phyloP scores from a whole-genome alignment of 495 filamentous ascomycete species.

The Glutinoglossum americanum region DNA sequence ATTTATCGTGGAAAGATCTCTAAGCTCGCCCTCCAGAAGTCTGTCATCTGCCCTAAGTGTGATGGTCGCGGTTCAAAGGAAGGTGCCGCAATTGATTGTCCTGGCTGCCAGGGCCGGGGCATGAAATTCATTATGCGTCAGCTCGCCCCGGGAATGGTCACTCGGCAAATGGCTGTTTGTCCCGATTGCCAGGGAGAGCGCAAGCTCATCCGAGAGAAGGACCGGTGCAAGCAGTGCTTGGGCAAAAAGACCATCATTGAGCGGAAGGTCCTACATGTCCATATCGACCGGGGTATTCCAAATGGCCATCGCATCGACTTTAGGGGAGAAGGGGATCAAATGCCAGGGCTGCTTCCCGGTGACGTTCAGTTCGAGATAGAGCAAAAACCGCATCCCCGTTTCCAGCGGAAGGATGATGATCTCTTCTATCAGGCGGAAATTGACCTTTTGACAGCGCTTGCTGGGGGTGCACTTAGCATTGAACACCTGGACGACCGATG shows the following conservation, averaged over 20 bases:
- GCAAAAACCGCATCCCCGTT: slow-evolving; percentile 87
- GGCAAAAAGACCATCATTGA: slow-evolving; percentile 97
- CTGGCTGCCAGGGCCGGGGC: slow-evolving; percentile 75
- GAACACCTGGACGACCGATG: slow-evolving; percentile 96
- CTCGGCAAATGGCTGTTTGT: slow-evolving; percentile 98
- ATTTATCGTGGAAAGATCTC: slow-evolving; percentile 96
- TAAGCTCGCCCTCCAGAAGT: slow-evolving; percentile 91
- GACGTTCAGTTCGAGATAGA: slow-evolving; percentile 97
- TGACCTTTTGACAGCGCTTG: slow-evolving; percentile 86
- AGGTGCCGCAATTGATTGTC: slow-evolving; percentile 78
- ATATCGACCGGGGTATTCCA: slow-evolving; percentile 86
- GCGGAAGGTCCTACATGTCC: slow-evolving; percentile 93
- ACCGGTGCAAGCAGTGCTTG: slow-evolving; percentile 79
- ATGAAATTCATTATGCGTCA: slow-evolving; percentile 99
- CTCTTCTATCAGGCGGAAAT: slow-evolving; percentile 91
- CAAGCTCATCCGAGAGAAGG: slow-evolving; percentile 87
- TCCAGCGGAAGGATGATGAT: slow-evolving; percentile 91
- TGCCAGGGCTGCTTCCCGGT: slow-evolving; percentile 75
- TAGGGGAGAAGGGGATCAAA: slow-evolving; percentile 89
- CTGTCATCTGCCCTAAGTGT: slow-evolving; percentile 87
- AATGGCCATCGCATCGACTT: slow-evolving; percentile 92
- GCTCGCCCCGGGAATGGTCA: slow-evolving; percentile 95
- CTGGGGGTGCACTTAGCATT: slow-evolving; percentile 67
- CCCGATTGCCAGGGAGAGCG: slow-evolving; percentile 94
- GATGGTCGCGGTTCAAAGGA: slow-evolving; percentile 95